phyloP scores from a whole-genome alignment of 345 rosid genomes.

The Citrus maxima region DNA sequence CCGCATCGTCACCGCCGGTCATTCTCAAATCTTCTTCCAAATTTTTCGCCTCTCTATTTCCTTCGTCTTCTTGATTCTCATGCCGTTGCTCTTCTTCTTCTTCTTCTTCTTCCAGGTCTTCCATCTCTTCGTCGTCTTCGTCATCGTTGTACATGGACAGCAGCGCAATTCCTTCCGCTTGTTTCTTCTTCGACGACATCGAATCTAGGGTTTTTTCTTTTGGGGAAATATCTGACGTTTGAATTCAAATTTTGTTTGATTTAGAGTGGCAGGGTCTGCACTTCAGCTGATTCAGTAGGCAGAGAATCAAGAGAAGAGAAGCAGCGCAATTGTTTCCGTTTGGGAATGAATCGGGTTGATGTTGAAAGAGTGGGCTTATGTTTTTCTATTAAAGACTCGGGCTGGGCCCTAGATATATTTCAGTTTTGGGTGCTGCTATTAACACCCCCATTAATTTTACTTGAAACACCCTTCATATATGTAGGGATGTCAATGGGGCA shows the following conservation, averaged over 20 bases:
- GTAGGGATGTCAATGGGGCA: too few species aligned
- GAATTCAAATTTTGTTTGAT: neutral
- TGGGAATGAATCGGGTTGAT: neutral
- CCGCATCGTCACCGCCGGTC: slow-evolving; percentile 9
- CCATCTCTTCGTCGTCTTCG: slow-evolving; percentile 92
- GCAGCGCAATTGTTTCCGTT: neutral
- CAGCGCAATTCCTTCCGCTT: slow-evolving; percentile 74
- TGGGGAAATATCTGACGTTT: neutral
- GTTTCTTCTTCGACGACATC: slow-evolving; percentile 72
- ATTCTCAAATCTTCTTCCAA: slow-evolving; percentile 40
- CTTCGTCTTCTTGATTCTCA: slow-evolving; percentile 10
- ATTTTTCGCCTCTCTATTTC: slow-evolving; percentile 27
- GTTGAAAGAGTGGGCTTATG: neutral
- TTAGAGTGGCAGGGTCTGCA: neutral
- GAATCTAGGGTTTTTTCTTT: neutral
- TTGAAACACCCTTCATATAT: too few species aligned
- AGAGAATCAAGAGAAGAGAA: too few species aligned
- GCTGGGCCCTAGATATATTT: neutral
- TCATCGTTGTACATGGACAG: slow-evolving; percentile 81
- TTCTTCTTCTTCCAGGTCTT: slow-evolving; percentile 42
- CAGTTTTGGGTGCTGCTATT: rapidly evolving
- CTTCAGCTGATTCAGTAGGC: neutral
- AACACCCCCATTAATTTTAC: too few species aligned
- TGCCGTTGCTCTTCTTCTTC: slow-evolving; percentile 11
- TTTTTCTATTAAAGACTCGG: too few species aligned